Percentiles rank a stretch among this genome's conserved stretches.
phyloP scores from a whole-genome alignment of 352 stramenopile genomes.

The Thalassiosira pacifica region DNA sequence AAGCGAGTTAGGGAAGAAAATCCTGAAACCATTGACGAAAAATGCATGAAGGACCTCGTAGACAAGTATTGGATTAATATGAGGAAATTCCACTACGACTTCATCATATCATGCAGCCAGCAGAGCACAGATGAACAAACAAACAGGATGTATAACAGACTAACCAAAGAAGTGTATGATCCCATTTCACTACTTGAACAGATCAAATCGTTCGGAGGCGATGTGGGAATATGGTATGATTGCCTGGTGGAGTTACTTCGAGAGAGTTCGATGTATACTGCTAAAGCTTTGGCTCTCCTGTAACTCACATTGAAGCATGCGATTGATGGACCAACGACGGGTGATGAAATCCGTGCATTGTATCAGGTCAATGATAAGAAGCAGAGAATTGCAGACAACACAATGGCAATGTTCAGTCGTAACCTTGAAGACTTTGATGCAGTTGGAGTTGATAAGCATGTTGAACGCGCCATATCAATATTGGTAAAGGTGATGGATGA shows the following conservation, averaged over 20 bases:
- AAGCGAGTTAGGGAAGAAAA: neutral
- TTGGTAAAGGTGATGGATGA: neutral
- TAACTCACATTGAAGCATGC: neutral
- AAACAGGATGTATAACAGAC: neutral
- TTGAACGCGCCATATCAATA: neutral
- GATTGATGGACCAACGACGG: neutral
- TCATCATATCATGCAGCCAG: neutral
- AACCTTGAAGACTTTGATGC: neutral
- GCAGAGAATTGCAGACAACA: conserved; percentile 5
- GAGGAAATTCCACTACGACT: neutral
- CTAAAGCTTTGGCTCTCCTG: neutral
- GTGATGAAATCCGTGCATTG: neutral
- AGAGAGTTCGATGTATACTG: neutral
- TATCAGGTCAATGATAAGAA: neutral
- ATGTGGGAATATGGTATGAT: neutral
- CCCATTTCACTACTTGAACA: neutral
- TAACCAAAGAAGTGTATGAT: neutral
- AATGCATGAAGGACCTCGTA: neutral
- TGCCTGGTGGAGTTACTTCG: neutral
- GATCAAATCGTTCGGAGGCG: neutral
- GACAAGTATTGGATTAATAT: neutral
- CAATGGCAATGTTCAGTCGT: neutral
- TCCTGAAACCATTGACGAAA: neutral
- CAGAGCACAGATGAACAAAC: neutral
- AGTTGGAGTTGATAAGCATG: neutral